Evolutionary conservation across 1,284 basidiomycete genomes (phyloP).

Genomic region (Leccinum pachyderme): DNA sequence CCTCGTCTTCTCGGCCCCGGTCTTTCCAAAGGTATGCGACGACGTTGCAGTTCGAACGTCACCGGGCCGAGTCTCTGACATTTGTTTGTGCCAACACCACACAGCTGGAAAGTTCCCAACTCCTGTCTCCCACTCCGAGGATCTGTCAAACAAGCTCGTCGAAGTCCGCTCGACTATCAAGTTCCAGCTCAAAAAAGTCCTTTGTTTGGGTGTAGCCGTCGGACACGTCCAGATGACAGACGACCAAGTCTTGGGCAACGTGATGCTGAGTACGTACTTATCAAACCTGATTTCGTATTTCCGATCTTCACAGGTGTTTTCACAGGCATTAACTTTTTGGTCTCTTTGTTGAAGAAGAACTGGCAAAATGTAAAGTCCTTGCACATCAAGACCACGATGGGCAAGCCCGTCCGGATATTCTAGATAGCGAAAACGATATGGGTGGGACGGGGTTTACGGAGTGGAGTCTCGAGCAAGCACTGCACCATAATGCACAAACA

Average conservation of each 20-base stretch:
- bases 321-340: slow-evolving; percentile 97
- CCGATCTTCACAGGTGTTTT: slow-evolving; percentile 6
- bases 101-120: slow-evolving; percentile 99
- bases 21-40: slow-evolving; percentile 87
- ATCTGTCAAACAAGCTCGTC: slow-evolving; percentile 87
- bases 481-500: slow-evolving; percentile 72
- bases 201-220: slow-evolving; percentile 98
- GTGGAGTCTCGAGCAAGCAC: slow-evolving; percentile 15
- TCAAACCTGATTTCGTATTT: neutral
- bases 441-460: slow-evolving; percentile 9
- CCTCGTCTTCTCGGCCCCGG: slow-evolving; percentile 99
- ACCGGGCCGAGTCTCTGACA: neutral
- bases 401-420: slow-evolving; percentile 95
- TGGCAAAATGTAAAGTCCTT: slow-evolving; percentile 99
- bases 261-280: slow-evolving; percentile 82
- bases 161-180: slow-evolving; percentile 99
- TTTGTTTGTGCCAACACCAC: neutral
- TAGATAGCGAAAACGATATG: slow-evolving; percentile 39
- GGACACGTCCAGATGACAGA: slow-evolving; percentile 98
- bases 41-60: neutral
- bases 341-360: slow-evolving; percentile 99
- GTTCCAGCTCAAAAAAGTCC: slow-evolving; percentile 99
- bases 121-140: slow-evolving; percentile 91
- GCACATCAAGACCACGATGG: slow-evolving; percentile 99
- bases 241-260: slow-evolving; percentile 95